phyloP scores from a whole-genome alignment of 164 flowering plant species.

The Euptelea pleiosperma region DNA sequence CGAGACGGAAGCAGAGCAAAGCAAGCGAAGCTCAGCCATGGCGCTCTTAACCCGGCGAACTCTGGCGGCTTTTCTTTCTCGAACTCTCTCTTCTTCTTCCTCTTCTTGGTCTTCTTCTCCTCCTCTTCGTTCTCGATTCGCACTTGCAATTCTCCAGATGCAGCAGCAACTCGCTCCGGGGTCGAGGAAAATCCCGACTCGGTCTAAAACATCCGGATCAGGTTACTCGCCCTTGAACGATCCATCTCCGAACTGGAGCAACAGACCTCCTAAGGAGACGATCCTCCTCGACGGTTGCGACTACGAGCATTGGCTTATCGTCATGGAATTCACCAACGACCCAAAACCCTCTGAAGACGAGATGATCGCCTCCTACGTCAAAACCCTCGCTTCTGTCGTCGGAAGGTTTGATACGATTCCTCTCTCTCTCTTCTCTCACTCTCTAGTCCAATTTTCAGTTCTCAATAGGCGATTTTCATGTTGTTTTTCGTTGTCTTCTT shows the following conservation, averaged over 20 bases:
- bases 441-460: not conserved
- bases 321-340: conserved; percentile 77
- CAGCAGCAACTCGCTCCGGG: conserved; percentile 14
- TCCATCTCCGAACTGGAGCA: conserved; percentile 95
- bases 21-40: conserved; percentile 23
- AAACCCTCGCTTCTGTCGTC: conserved; percentile 71
- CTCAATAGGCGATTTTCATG: not conserved
- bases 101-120: conserved; percentile 17
- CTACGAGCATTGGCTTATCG: conserved; percentile 97
- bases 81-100: conserved; percentile 21
- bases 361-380: conserved; percentile 74
- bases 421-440: not conserved
- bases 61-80: conserved; percentile 27
- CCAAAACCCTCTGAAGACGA: conserved; percentile 76
- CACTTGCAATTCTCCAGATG: conserved; percentile 18
- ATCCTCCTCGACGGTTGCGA: conserved; percentile 94
- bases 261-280: conserved; percentile 94
- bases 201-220: conserved; percentile 57
- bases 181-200: conserved; percentile 27
- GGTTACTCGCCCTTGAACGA: conserved; percentile 92
- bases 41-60: conserved; percentile 42
- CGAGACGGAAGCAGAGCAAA: not conserved
- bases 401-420: conserved; percentile 46
- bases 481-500: conserved; percentile 5
- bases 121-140: conserved; percentile 26